Evolutionary conservation across 2,329 filamentous ascomycete species (phyloP).

Genomic region (Fusarium udum): DNA sequence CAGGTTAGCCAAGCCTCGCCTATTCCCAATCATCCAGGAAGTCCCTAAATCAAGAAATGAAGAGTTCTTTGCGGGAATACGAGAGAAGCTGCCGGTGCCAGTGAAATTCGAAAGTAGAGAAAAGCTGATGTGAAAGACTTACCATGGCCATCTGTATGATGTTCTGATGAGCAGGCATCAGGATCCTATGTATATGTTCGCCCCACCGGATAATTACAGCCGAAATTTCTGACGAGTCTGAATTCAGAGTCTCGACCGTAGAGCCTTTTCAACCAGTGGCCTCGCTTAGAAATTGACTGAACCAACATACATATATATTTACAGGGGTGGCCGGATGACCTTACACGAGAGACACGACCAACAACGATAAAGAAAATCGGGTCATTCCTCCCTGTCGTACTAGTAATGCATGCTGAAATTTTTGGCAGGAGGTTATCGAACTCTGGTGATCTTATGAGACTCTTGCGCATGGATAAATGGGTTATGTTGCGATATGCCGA

Average conservation of each 20-base stretch:
- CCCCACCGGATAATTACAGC: background rate
- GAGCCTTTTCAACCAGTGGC: accelerated
- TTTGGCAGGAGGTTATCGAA: background rate
- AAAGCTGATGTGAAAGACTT: background rate
- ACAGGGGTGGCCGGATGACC: background rate
- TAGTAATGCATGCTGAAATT: background rate
- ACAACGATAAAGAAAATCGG: background rate
- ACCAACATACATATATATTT: background rate
- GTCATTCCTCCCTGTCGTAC: background rate
- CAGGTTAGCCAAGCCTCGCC: background rate
- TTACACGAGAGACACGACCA: background rate
- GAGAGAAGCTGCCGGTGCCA: background rate
- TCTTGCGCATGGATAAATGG: background rate
- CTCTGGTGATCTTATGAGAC: background rate
- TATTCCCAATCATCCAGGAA: background rate
- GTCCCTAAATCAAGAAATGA: background rate
- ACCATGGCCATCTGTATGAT: background rate
- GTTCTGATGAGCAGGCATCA: background rate
- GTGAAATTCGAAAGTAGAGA: background rate
- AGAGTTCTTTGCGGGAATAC: background rate
- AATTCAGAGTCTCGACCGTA: background rate
- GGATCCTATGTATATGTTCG: background rate
- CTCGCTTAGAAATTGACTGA: background rate
- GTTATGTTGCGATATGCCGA: background rate
- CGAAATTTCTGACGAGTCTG: accelerated